A percentile compares a stretch with the other conserved stretches of the same genome.
Evolutionary conservation across 1,139 yeast species (phyloP).

Genomic region (Candida labiduridarum): DNA sequence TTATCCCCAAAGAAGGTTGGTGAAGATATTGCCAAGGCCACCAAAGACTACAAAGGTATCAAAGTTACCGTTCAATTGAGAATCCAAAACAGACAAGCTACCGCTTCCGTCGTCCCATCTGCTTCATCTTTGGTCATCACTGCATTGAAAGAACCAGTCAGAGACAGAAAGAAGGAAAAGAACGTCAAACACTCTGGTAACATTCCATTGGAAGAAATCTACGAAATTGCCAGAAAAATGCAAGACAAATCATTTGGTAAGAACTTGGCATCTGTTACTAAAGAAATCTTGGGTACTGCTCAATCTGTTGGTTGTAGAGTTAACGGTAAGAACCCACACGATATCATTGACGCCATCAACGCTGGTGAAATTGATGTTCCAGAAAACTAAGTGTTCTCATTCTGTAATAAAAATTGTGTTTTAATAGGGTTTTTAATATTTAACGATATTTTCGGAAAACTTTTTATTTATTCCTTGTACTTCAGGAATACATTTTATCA

Average conservation of each 20-base stretch:
- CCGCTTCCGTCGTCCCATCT: slow-evolving; percentile 98
- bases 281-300: slow-evolving; percentile 99
- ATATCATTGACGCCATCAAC: slow-evolving; percentile 95
- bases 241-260: slow-evolving; percentile 97
- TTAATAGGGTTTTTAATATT: slow-evolving; percentile 23
- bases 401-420: slow-evolving; percentile 15
- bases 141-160: slow-evolving; percentile 99
- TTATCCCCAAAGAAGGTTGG: slow-evolving; percentile 99
- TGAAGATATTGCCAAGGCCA: slow-evolving; percentile 99
- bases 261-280: slow-evolving; percentile 93
- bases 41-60: slow-evolving; percentile 98
- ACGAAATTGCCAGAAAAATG: slow-evolving; percentile 98
- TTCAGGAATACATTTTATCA: background rate
- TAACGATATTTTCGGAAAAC: slow-evolving; percentile 14
- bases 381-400: slow-evolving; percentile 61
- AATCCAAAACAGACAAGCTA: slow-evolving; percentile 99
- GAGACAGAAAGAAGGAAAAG: slow-evolving; percentile 99
- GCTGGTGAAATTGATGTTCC: slow-evolving; percentile 98
- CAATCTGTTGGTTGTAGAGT: slow-evolving; percentile 99
- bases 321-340: slow-evolving; percentile 99
- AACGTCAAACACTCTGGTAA: slow-evolving; percentile 99
- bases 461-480: background rate
- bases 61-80: slow-evolving; percentile 98
- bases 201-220: slow-evolving; percentile 95
- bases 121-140: slow-evolving; percentile 99